Conservation (phyloP, 805 yeast species). For the Saturnispora serradocipensis region DNA sequence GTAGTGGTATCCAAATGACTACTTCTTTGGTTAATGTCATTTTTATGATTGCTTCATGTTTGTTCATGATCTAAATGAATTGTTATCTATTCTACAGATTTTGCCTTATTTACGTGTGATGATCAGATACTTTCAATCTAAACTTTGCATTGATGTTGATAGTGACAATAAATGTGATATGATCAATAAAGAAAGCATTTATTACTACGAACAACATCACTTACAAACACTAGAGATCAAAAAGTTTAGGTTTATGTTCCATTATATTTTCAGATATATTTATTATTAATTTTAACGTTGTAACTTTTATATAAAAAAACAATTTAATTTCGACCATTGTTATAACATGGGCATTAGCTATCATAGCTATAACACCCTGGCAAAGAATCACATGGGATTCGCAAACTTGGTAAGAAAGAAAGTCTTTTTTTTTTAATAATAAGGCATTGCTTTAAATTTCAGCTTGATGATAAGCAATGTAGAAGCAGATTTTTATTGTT, state of each 20-base stretch:
- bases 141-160: not conserved
- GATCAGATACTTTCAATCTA: too few relatives aligned
- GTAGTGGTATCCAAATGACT: not conserved
- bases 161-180: too few relatives aligned
- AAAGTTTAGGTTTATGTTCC: not conserved
- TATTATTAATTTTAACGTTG: not conserved
- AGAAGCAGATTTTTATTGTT: too few relatives aligned
- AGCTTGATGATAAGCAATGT: too few relatives aligned
- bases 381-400: too few relatives aligned
- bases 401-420: too few relatives aligned
- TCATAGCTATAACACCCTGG: not conserved
- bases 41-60: not conserved
- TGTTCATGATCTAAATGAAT: constrained; percentile 1
- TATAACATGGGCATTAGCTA: not conserved
- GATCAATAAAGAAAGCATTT: too few relatives aligned
- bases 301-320: not conserved
- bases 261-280: too few relatives aligned
- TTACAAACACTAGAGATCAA: not conserved
- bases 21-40: not conserved
- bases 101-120: not conserved
- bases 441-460: too few relatives aligned
- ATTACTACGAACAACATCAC: not conserved
- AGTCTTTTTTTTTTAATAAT: too few relatives aligned
- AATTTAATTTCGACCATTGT: not conserved
- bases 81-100: not conserved